Evolutionary conservation across 2,329 filamentous ascomycete genomes (phyloP).

Genomic region (Davidsoniella neocaledoniae): DNA sequence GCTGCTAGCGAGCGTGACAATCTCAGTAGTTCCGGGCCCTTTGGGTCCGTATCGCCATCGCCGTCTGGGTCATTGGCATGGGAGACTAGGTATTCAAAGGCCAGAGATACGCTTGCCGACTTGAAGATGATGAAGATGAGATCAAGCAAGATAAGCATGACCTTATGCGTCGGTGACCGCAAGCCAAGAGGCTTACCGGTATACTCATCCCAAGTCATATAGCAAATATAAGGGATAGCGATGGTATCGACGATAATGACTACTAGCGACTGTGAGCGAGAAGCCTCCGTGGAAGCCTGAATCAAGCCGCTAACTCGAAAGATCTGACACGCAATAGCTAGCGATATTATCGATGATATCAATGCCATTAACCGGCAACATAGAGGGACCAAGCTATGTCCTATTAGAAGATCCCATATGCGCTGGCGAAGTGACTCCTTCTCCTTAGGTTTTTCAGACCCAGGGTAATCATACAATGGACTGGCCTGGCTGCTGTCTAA

Average conservation of each 20-base stretch:
- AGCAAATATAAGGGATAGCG: conserved; percentile 76
- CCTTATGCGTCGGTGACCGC: conserved; percentile 68
- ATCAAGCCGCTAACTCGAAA: conserved; percentile 34
- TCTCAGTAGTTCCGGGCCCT: conserved; percentile 7
- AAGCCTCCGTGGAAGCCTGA: conserved; percentile 22
- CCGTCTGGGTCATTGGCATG: conserved; percentile 26
- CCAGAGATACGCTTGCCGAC: conserved; percentile 77
- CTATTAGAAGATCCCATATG: conserved; percentile 52
- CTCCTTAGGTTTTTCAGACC: conserved; percentile 16
- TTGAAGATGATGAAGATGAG: conserved; percentile 96
- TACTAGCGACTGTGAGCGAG: conserved; percentile 67
- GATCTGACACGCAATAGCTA: conserved; percentile 63
- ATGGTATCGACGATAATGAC: conserved; percentile 79
- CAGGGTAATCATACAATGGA: conserved; percentile 5
- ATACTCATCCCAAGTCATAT: conserved; percentile 95
- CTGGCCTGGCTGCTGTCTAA: conserved; percentile 14
- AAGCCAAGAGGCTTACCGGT: conserved; percentile 83
- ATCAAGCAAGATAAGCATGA: conserved; percentile 77
- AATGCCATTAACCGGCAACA: conserved; percentile 70
- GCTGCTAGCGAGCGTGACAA: conserved; percentile 52
- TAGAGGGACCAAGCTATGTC: conserved; percentile 72
- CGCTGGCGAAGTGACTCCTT: conserved; percentile 30
- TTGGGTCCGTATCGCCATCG: conserved; percentile 6
- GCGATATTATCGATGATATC: conserved; percentile 63
- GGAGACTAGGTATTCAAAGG: conserved; percentile 67